Evolutionary conservation across 2,329 filamentous ascomycete genomes (phyloP).

Genomic region (Amauroascus verrucosus): DNA sequence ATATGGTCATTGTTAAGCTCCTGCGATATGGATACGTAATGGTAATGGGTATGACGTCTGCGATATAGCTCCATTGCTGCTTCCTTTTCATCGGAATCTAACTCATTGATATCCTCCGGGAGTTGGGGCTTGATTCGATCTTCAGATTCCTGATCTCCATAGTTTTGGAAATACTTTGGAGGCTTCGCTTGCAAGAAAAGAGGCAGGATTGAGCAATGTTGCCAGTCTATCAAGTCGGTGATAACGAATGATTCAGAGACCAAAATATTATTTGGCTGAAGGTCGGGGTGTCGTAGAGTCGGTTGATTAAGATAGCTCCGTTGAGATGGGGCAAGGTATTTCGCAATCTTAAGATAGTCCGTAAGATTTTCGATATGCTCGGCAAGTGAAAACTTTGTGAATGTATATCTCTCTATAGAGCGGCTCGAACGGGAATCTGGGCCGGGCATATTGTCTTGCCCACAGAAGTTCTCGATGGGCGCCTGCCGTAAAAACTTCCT

Average conservation of each 20-base stretch:
- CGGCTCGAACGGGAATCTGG: conserved; percentile 18
- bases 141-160: conserved; percentile 22
- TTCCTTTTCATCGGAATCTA: conserved; percentile 16
- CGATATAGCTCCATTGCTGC: conserved; percentile 14
- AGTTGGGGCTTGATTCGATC: conserved; percentile 18
- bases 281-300: conserved; percentile 29
- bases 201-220: conserved; percentile 26
- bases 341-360: conserved; percentile 10
- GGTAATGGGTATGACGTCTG: conserved; percentile 19
- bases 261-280: conserved; percentile 35
- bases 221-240: conserved; percentile 36
- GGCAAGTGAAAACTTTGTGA: conserved; percentile 15
- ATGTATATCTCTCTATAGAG: conserved; percentile 18
- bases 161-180: conserved; percentile 21
- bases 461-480: conserved; percentile 16
- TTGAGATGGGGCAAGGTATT: background rate
- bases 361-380: conserved; percentile 15
- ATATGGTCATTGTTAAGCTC: conserved; percentile 16
- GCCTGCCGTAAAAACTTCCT: conserved; percentile 7
- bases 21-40: conserved; percentile 18
- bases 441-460: conserved; percentile 14
- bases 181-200: conserved; percentile 20
- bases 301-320: conserved; percentile 3
- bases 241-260: conserved; percentile 23
- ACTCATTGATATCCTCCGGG: conserved; percentile 16